A percentile compares a stretch with the other conserved stretches of the same genome.
Conservation (phyloP, 305 asterid genomes). For the Solanum hybrid region DNA sequence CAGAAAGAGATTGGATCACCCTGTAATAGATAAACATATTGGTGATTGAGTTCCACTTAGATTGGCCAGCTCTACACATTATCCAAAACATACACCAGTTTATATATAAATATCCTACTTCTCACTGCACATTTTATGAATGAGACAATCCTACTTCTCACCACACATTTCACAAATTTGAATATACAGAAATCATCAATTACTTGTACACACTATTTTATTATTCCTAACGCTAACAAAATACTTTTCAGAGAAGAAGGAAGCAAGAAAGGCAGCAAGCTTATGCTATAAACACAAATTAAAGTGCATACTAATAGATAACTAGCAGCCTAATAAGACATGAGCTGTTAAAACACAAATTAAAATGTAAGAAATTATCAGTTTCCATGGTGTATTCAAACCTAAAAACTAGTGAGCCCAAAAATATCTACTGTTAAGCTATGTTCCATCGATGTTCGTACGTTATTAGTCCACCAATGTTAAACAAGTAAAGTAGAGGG, state of each 20-base stretch:
- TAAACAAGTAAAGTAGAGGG: too few species aligned
- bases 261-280: conserved; percentile 13
- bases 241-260: conserved; percentile 17
- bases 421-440: too few species aligned
- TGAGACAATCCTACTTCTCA: conserved; percentile 45
- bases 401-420: too few species aligned
- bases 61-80: background rate
- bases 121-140: conserved; percentile 30
- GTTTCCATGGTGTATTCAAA: too few species aligned
- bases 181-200: conserved; percentile 2
- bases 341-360: too few species aligned
- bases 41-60: background rate
- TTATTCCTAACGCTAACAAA: background rate
- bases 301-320: too few species aligned
- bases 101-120: conserved; percentile 59
- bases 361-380: too few species aligned
- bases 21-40: background rate
- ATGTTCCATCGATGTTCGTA: too few species aligned
- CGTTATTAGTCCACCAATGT: too few species aligned
- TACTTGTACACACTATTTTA: background rate
- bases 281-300: too few species aligned
- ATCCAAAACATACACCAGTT: conserved; percentile 24
- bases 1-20: too few species aligned
- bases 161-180: conserved; percentile 29
- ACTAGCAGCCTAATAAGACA: too few species aligned